phyloP scores from a whole-genome alignment of 176 grass and related monocot genomes.

The Hordeum marinum region DNA sequence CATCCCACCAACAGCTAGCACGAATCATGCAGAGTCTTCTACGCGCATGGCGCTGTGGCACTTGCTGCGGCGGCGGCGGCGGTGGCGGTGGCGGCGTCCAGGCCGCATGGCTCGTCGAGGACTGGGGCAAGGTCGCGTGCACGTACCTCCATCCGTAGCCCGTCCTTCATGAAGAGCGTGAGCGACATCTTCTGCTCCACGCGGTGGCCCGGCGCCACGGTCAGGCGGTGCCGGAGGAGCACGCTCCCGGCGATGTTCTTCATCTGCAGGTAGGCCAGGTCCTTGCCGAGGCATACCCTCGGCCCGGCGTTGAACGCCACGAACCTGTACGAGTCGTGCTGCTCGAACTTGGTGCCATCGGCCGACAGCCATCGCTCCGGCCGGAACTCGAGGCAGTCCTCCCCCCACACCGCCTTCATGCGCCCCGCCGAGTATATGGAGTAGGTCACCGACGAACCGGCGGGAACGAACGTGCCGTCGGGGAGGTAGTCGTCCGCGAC shows the following conservation, averaged over 20 bases:
- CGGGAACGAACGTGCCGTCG: constrained; percentile 86
- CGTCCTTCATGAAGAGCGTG: constrained; percentile 95
- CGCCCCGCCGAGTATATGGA: constrained; percentile 92
- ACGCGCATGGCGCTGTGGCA: constrained; percentile 45
- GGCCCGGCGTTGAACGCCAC: constrained; percentile 94
- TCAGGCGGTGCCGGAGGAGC: constrained; percentile 75
- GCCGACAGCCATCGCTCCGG: constrained; percentile 81
- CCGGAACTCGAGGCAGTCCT: constrained; percentile 87
- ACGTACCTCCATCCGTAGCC: constrained; percentile 74
- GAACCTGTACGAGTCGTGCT: constrained; percentile 80
- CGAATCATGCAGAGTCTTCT: constrained; percentile 40
- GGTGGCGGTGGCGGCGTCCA: background rate
- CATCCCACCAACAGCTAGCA: background rate
- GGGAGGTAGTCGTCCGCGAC: constrained; percentile 74
- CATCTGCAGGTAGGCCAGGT: constrained; percentile 98
- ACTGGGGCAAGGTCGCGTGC: constrained; percentile 51
- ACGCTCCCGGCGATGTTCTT: constrained; percentile 85
- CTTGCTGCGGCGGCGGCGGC: background rate
- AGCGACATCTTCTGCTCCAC: constrained; percentile 99
- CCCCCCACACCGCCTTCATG: constrained; percentile 84
- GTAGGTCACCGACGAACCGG: constrained; percentile 84
- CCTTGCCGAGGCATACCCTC: constrained; percentile 87
- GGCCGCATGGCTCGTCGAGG: constrained; percentile 20
- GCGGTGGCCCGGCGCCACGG: constrained; percentile 61
- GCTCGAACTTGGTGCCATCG: constrained; percentile 65